Conservation (phyloP, 2,329 filamentous ascomycete genomes). For the Tolypocladium sp. region DNA sequence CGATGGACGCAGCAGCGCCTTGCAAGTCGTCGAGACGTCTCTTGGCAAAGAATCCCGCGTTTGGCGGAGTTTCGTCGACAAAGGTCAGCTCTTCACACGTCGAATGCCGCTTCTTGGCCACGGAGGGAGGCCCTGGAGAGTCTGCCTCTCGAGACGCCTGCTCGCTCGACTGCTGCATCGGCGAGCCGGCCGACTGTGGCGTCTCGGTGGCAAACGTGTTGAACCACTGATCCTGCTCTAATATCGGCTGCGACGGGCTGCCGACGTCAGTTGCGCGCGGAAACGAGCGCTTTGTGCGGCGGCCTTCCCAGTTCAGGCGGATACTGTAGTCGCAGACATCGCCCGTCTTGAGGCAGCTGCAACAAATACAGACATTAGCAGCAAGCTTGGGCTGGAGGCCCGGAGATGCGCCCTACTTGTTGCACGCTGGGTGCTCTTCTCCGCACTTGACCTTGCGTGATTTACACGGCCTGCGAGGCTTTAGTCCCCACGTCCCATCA, state of each 20-base stretch:
- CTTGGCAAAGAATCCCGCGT: neutral
- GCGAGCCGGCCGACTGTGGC: neutral
- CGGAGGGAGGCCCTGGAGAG: neutral
- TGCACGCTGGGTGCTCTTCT: constrained; percentile 64
- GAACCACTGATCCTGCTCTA: neutral
- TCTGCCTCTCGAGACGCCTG: neutral
- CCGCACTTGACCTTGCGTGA: constrained; percentile 66
- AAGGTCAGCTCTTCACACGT: neutral
- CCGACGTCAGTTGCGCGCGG: neutral
- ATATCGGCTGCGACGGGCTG: neutral
- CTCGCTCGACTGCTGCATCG: neutral
- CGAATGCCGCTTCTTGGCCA: neutral
- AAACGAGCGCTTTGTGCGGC: constrained; percentile 21
- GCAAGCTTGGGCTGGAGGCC: neutral
- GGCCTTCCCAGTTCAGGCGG: constrained; percentile 71
- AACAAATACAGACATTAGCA: neutral
- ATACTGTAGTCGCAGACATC: constrained; percentile 76
- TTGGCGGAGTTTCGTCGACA: neutral
- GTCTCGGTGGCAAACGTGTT: neutral
- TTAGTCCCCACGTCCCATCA: neutral
- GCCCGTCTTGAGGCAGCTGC: constrained; percentile 56
- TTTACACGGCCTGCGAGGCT: constrained; percentile 60
- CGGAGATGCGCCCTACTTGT: constrained; percentile 37
- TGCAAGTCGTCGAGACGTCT: neutral
- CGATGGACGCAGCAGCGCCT: neutral